A percentile compares a stretch with the other conserved stretches of the same genome.
Evolutionary conservation across 2,329 filamentous ascomycete genomes (phyloP).

Genomic region (Penicillium nordicum): DNA sequence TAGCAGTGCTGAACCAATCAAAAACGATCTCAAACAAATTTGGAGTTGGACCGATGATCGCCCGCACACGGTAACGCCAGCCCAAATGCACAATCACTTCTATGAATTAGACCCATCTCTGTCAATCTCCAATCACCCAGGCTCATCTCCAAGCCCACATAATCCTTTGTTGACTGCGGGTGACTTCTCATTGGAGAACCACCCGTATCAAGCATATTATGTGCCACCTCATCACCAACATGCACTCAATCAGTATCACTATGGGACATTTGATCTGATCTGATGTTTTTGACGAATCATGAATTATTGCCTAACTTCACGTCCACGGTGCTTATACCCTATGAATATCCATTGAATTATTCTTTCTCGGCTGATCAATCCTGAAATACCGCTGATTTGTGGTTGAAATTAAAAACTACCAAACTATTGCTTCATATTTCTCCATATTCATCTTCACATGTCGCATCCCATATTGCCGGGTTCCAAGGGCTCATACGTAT

Average conservation of each 20-base stretch:
- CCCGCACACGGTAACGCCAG: conserved; percentile 27
- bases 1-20: conserved; percentile 71
- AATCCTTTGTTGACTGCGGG: conserved; percentile 70
- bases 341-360: neutral
- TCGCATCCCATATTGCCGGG: neutral
- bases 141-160: conserved; percentile 49
- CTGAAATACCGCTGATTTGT: neutral
- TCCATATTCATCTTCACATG: neutral
- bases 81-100: conserved; percentile 18
- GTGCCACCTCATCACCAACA: conserved; percentile 60
- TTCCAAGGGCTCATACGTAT: neutral
- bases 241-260: conserved; percentile 28
- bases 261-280: conserved; percentile 13
- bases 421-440: neutral
- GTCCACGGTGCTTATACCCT: neutral
- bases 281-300: neutral
- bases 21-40: conserved; percentile 66
- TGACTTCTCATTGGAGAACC: conserved; percentile 73
- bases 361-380: neutral
- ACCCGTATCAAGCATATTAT: conserved; percentile 79
- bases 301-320: neutral
- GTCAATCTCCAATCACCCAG: conserved; percentile 30
- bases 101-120: conserved; percentile 23
- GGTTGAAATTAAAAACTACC: neutral
- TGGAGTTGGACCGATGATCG: conserved; percentile 66